A percentile compares a stretch with the other conserved stretches of the same genome.
Conservation (phyloP, 164 flowering plant genomes). For the Nelumbo lutea region DNA sequence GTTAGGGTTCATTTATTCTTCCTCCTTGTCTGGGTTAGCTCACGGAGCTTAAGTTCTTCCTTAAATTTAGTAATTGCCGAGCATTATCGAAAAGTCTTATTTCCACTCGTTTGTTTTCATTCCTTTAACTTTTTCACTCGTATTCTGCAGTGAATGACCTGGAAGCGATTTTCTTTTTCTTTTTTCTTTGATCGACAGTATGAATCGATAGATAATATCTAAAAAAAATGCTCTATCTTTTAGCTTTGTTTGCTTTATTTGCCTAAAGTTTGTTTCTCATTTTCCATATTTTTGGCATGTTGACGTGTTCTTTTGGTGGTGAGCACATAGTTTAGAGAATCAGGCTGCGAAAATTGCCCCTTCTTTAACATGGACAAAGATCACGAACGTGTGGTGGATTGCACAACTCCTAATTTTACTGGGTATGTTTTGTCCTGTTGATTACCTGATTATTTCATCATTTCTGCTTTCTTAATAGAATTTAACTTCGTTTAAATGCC, state of each 20-base stretch:
- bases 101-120: not conserved
- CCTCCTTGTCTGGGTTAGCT: not conserved
- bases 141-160: not conserved
- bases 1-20: slow-evolving; percentile 5
- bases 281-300: not conserved
- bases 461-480: not conserved
- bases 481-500: not conserved
- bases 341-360: slow-evolving; percentile 95
- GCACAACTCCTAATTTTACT: slow-evolving; percentile 90
- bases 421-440: slow-evolving; percentile 40
- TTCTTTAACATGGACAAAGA: slow-evolving; percentile 88
- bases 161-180: no score
- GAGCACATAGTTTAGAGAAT: slow-evolving; percentile 69
- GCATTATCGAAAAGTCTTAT: no score
- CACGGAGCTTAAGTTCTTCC: no score
- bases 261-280: not conserved
- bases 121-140: not conserved
- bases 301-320: not conserved
- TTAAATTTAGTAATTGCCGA: no score
- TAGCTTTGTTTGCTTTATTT: not conserved
- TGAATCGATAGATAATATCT: no score
- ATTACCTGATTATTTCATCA: not conserved
- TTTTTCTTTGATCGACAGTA: no score
- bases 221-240: no score
- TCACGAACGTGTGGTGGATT: slow-evolving; percentile 77